A percentile compares a stretch with the other conserved stretches of the same genome.
phyloP scores from a whole-genome alignment of 1,139 yeast genomes.

The Nadsonia starkeyi-henricii region DNA sequence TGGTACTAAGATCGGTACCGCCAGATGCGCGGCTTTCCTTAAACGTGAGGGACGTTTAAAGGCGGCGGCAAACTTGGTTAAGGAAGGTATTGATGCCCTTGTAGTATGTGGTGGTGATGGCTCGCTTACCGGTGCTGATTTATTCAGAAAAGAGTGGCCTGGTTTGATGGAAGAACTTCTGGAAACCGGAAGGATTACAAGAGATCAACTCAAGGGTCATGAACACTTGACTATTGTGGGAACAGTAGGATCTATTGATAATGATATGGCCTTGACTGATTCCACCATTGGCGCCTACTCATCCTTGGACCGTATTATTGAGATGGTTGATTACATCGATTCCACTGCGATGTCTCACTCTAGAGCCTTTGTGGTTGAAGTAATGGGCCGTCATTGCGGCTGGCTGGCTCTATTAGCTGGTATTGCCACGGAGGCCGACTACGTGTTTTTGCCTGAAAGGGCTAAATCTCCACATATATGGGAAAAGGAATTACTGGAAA shows the following conservation, averaged over 20 bases:
- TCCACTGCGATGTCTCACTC: conserved; percentile 96
- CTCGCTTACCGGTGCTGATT: conserved; percentile 94
- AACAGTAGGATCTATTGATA: conserved; percentile 91
- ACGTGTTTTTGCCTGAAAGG: conserved; percentile 81
- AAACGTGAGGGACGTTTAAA: conserved; percentile 70
- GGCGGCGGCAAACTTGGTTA: conserved; percentile 75
- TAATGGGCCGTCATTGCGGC: conserved; percentile 98
- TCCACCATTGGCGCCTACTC: conserved; percentile 95
- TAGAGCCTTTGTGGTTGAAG: conserved; percentile 94
- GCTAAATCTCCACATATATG: conserved; percentile 57
- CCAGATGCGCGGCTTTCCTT: conserved; percentile 74
- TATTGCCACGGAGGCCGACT: conserved; percentile 90
- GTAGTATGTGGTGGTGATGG: conserved; percentile 99
- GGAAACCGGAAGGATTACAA: conserved; percentile 38
- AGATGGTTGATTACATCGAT: conserved; percentile 87
- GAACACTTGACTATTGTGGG: conserved; percentile 81
- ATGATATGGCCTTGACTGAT: conserved; percentile 94
- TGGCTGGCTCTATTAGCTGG: conserved; percentile 98
- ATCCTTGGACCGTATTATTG: conserved; percentile 83
- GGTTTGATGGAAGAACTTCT: conserved; percentile 59
- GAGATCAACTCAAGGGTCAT: conserved; percentile 44
- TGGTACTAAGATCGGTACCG: conserved; percentile 94
- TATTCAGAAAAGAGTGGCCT: conserved; percentile 92
- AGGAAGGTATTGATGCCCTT: conserved; percentile 84
- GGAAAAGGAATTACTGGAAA: conserved; percentile 47